A percentile compares a stretch with the other conserved stretches of the same genome.
Conservation (phyloP, 768 basidiomycete genomes). For the Rhizopogon roseolus region DNA sequence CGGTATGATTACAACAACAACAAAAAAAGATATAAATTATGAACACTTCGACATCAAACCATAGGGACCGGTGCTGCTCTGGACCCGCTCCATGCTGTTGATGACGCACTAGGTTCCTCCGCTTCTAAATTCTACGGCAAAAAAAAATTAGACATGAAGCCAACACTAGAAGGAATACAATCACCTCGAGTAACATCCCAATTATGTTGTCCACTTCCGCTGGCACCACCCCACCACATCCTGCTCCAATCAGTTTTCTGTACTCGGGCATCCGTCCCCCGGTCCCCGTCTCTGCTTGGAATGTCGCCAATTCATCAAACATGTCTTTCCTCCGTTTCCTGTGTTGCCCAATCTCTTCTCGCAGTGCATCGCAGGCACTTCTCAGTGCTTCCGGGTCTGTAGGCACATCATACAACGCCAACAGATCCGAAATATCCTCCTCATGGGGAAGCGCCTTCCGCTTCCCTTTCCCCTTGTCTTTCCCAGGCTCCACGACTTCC, state of each 20-base stretch:
- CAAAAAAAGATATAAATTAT: conserved; percentile 2
- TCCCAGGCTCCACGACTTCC: conserved; percentile 29
- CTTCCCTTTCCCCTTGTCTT: conserved; percentile 51
- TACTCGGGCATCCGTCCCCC: conserved; percentile 88
- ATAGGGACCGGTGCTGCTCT: conserved; percentile 18
- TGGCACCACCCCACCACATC: conserved; percentile 81
- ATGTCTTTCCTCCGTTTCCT: conserved; percentile 63
- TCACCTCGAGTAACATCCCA: conserved; percentile 78
- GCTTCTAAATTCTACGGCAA: conserved; percentile 66
- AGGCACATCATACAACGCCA: conserved; percentile 55
- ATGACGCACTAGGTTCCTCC: conserved; percentile 68
- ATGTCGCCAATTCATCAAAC: conserved; percentile 72
- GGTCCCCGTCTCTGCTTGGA: conserved; percentile 89
- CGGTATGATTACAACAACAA: conserved; percentile 8
- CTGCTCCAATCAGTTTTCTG: conserved; percentile 81
- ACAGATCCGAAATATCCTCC: conserved; percentile 64
- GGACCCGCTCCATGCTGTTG: conserved; percentile 34
- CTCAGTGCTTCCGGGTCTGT: conserved; percentile 50
- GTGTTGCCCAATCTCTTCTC: conserved; percentile 61
- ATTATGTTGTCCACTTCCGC: conserved; percentile 88
- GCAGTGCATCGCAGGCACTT: conserved; percentile 52
- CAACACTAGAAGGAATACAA: not conserved
- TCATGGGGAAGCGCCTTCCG: conserved; percentile 41
- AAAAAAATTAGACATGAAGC: conserved; percentile 5
- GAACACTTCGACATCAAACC: conserved; percentile 9